phyloP scores from a whole-genome alignment of 169 alveolate species.

The Toxoplasma gondii region DNA sequence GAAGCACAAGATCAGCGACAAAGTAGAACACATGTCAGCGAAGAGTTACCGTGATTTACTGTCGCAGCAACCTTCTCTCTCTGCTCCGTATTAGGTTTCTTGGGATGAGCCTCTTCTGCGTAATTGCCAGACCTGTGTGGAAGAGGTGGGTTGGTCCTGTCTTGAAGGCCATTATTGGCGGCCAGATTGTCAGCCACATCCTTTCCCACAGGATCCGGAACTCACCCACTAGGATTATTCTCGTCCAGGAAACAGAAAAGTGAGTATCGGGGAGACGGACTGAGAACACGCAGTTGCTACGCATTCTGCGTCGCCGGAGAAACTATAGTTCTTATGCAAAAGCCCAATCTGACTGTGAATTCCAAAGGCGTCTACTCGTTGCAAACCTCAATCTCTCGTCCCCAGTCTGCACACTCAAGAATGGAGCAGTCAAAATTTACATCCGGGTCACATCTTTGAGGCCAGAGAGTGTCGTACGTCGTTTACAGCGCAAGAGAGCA shows the following conservation, averaged over 20 bases:
- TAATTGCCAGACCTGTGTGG: constrained; percentile 8
- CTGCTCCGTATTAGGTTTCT: neutral
- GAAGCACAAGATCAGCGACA: too few species aligned
- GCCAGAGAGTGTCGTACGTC: too few species aligned
- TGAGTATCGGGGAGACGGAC: neutral
- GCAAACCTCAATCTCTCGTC: too few species aligned
- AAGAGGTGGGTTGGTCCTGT: neutral
- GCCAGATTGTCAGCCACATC: neutral
- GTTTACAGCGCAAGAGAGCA: too few species aligned
- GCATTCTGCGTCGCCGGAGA: too few species aligned
- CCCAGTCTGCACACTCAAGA: too few species aligned
- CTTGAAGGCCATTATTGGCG: neutral
- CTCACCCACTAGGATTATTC: neutral
- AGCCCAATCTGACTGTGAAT: too few species aligned
- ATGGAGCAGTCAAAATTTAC: too few species aligned
- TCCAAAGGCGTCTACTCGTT: too few species aligned
- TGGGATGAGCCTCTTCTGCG: neutral
- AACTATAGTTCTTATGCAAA: too few species aligned
- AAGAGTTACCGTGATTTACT: neutral
- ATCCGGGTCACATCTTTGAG: too few species aligned
- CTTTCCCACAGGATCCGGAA: neutral
- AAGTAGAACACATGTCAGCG: neutral
- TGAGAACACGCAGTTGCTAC: neutral
- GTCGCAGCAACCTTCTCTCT: neutral
- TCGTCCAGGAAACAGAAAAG: neutral